Conservation (phyloP, 2,329 filamentous ascomycete species). For the Gremmenia infestans region DNA sequence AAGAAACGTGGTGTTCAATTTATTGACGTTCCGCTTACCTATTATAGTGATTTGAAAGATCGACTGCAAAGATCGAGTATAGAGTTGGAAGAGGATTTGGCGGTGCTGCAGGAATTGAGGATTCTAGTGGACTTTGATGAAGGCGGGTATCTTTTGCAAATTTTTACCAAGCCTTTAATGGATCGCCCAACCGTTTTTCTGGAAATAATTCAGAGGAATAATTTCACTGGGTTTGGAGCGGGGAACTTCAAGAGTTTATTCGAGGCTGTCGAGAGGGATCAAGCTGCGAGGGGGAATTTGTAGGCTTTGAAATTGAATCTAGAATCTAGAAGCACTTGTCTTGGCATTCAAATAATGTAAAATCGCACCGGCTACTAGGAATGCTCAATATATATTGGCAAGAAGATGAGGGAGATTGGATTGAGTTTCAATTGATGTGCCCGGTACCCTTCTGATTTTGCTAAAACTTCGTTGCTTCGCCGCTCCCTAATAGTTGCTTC, state of each 20-base stretch:
- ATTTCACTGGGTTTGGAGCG: slow-evolving; percentile 88
- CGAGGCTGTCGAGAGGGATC: slow-evolving; percentile 91
- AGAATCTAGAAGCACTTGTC: too few relatives aligned
- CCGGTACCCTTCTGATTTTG: too few relatives aligned
- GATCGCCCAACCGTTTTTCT: slow-evolving; percentile 93
- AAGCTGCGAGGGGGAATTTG: slow-evolving; percentile 79
- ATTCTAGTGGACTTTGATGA: slow-evolving; percentile 96
- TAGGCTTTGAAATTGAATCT: slow-evolving; percentile 28
- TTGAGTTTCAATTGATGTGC: too few relatives aligned
- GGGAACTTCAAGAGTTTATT: slow-evolving; percentile 96
- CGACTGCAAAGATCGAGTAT: slow-evolving; percentile 58
- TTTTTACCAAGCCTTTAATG: slow-evolving; percentile 85
- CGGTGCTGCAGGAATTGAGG: slow-evolving; percentile 68
- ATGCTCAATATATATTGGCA: too few relatives aligned
- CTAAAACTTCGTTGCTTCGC: not conserved
- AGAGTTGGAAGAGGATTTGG: slow-evolving; percentile 74
- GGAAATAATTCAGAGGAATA: slow-evolving; percentile 90
- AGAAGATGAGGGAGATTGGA: too few relatives aligned
- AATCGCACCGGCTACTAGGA: too few relatives aligned
- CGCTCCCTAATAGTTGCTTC: not conserved
- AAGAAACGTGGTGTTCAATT: slow-evolving; percentile 85
- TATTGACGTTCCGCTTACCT: slow-evolving; percentile 78
- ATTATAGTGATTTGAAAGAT: slow-evolving; percentile 73
- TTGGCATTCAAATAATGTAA: too few relatives aligned
- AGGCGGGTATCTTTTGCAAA: slow-evolving; percentile 72